A percentile compares a stretch with the other conserved stretches of the same genome.
Evolutionary conservation across 2,329 filamentous ascomycete species (phyloP).

Genomic region (Neofusicoccum parvum): DNA sequence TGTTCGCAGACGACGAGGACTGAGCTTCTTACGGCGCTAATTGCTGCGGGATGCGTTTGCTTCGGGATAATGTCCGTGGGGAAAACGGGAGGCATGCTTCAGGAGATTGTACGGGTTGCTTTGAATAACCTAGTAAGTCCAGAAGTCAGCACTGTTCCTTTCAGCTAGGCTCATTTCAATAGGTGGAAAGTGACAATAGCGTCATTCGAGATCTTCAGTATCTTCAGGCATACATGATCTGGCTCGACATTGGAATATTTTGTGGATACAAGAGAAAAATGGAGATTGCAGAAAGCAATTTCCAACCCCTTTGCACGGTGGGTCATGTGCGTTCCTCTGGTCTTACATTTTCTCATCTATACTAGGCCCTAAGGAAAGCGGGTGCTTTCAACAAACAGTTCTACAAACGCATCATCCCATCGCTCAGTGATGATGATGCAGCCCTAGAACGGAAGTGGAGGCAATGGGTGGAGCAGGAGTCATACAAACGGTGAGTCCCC

Average conservation of each 20-base stretch:
- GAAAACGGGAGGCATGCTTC: constrained; percentile 33
- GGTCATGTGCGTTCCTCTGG: neutral
- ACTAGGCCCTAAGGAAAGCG: constrained; percentile 53
- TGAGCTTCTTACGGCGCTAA: constrained; percentile 32
- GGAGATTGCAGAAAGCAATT: constrained; percentile 61
- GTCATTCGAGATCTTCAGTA: constrained; percentile 51
- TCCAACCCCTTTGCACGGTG: constrained; percentile 54
- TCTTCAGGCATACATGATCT: constrained; percentile 54
- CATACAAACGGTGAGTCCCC: constrained; percentile 44
- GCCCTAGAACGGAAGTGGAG: constrained; percentile 66
- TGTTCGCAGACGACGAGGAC: constrained; percentile 28
- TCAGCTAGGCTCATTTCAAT: neutral
- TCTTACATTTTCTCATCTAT: neutral
- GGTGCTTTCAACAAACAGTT: constrained; percentile 60
- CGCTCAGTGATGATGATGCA: constrained; percentile 57
- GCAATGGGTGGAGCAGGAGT: constrained; percentile 65
- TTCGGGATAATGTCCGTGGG: constrained; percentile 35
- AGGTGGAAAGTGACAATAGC: constrained; percentile 34
- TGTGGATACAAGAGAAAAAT: constrained; percentile 62
- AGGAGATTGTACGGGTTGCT: constrained; percentile 35
- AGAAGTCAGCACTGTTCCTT: neutral
- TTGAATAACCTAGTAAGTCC: constrained; percentile 27
- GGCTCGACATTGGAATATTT: constrained; percentile 59
- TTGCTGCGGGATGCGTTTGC: constrained; percentile 36
- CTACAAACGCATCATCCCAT: constrained; percentile 56